Evolutionary conservation across 2,329 filamentous ascomycete species (phyloP).

Genomic region (Aureobasidium musti): DNA sequence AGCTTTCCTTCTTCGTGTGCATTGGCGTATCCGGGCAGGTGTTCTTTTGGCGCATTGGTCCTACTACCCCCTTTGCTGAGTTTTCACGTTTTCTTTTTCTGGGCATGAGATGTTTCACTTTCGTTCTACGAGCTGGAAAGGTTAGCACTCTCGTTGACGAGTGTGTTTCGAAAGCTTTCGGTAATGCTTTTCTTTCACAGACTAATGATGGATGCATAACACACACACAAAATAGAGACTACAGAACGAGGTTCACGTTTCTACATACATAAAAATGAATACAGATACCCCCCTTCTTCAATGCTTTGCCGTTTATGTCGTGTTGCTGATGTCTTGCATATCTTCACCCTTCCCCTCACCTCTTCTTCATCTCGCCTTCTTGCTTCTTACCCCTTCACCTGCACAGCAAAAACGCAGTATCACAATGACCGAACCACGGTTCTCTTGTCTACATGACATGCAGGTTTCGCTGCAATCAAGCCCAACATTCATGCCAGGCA

Average conservation of each 20-base stretch:
- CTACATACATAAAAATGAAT: neutral
- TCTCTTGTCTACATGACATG: too few relatives aligned
- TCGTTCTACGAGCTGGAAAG: neutral
- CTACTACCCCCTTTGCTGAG: neutral
- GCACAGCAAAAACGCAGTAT: too few relatives aligned
- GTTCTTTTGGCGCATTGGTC: constrained; percentile 6
- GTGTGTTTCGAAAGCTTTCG: neutral
- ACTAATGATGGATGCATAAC: constrained; percentile 16
- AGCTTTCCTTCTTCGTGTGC: neutral
- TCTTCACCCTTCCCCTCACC: too few relatives aligned
- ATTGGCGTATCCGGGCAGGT: constrained; percentile 1
- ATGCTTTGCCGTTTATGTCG: neutral
- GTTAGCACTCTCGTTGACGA: neutral
- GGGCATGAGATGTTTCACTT: neutral
- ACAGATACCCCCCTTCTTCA: neutral
- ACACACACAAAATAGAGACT: neutral
- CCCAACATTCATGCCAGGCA: neutral
- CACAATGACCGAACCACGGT: too few relatives aligned
- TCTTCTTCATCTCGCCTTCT: too few relatives aligned
- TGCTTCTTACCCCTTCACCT: too few relatives aligned
- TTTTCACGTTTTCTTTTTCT: neutral
- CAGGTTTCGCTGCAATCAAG: too few relatives aligned
- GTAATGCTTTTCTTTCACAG: neutral
- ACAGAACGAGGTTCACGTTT: neutral
- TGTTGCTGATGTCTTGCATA: neutral